Evolutionary conservation across 495 filamentous ascomycete species (phyloP), one percentile per base, ranked within the genome.

Genomic region (Wilcoxina mikolae): DNA sequence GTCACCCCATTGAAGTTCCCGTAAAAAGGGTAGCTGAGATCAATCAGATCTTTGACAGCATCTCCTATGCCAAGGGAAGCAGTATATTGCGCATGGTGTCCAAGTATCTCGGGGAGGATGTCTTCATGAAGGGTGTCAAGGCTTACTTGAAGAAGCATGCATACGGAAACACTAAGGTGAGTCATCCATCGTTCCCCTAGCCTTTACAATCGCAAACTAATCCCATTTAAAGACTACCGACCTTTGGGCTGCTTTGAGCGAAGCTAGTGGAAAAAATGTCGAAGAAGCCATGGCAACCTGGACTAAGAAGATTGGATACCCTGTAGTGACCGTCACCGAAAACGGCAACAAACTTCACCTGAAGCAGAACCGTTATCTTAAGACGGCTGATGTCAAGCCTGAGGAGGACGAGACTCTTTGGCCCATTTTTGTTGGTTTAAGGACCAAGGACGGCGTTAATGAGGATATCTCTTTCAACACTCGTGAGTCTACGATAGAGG

Each of bases 11-110:
- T 58, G 90, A 98, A 71, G 89, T 94, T 7, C 90, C 91, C 7
- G 89, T 98, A 51, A 93, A 94, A 75, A 80, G 80, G 54, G 88
- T 90, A 31, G 85, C 93, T 59, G 88, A 95, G 69, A 86, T 98
- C 69, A 93, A 94, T 70, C 90, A 98, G 71, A 95, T 98, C 64
- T 98, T 98, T 65, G 91, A 98, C 68, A 87, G 86, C 44, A 98
- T 96, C 58, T 95, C 90, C 2, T 96, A 98, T 71, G 86, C 84
- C 27, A 98, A 98, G 74, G 91, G 91, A 15, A 94, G 87, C 2
- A 93, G 86, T 60, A 89, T 95, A 11, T 76, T 98, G 54, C 82
- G 91, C 66, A 98, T 98, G 91, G 87, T 98, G 56, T 95, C 90
- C 25, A 91, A 85, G 59, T 90, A 93, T 60, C 76, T 98, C 23